Percentiles rank a stretch among this genome's conserved stretches.
Conservation (phyloP, 1,284 basidiomycete species). For the Fomitopsis palustris region DNA sequence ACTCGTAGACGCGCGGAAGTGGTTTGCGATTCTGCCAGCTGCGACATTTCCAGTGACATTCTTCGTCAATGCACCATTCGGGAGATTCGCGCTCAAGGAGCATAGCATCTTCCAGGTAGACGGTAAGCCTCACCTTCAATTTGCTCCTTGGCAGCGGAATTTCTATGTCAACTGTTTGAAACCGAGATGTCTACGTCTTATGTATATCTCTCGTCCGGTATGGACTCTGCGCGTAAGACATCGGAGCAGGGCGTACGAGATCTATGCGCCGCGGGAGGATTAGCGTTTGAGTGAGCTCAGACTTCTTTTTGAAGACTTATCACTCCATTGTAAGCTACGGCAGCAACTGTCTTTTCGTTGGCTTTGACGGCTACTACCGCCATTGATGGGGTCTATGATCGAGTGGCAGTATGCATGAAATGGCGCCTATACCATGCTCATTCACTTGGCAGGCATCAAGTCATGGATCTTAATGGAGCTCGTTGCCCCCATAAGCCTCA, state of each 20-base stretch:
- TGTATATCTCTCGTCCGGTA: too few species aligned
- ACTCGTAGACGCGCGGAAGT: conserved; percentile 27
- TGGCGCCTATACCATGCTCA: background rate
- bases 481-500: conserved; percentile 65
- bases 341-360: too few species aligned
- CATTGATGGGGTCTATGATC: background rate
- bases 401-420: background rate
- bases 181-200: too few species aligned
- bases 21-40: conserved; percentile 30
- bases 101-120: conserved; percentile 49
- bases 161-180: too few species aligned
- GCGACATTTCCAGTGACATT: conserved; percentile 31
- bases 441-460: conserved; percentile 36
- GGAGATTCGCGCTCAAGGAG: conserved; percentile 59
- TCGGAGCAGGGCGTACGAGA: too few species aligned
- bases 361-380: too few species aligned
- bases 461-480: conserved; percentile 88
- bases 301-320: too few species aligned
- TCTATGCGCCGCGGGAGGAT: too few species aligned
- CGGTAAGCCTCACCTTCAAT: conserved; percentile 33
- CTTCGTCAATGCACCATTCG: conserved; percentile 69
- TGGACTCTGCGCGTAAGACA: too few species aligned
- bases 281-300: too few species aligned
- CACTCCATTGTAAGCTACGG: too few species aligned
- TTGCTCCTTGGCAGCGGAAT: background rate